Percentiles rank a stretch among this genome's conserved stretches.
Evolutionary conservation across 75 land plant species (phyloP).

Genomic region (Pinus taeda): DNA sequence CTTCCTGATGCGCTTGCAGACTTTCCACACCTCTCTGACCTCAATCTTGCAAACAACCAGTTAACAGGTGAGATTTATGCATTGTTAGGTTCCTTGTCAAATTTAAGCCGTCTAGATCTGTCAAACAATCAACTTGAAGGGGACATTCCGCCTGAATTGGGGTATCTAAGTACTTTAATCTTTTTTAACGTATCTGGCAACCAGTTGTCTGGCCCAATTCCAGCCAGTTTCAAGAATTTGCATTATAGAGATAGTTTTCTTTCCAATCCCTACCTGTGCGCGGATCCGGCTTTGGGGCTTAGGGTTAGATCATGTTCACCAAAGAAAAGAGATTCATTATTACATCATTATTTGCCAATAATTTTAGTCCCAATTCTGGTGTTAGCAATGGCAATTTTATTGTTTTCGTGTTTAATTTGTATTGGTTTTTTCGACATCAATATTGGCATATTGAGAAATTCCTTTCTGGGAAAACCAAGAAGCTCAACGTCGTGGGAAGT

Average conservation of each 20-base stretch:
- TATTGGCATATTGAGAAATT: not conserved
- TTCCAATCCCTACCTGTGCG: constrained; percentile 3
- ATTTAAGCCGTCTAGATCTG: constrained; percentile 1
- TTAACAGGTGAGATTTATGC: constrained; percentile 21
- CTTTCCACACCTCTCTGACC: not conserved
- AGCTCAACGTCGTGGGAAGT: not conserved
- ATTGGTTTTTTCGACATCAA: not conserved
- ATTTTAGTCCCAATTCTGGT: not conserved
- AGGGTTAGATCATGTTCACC: not conserved
- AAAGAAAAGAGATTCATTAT: not conserved
- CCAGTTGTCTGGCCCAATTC: not conserved
- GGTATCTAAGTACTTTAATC: too few species aligned
- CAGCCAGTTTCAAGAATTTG: not conserved
- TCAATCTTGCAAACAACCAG: constrained; percentile 13
- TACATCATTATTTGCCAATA: not conserved
- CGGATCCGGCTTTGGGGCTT: not conserved
- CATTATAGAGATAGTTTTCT: not conserved
- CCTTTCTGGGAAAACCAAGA: not conserved
- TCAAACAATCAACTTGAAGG: constrained; percentile 18
- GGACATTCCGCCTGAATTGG: not conserved
- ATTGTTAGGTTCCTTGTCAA: not conserved
- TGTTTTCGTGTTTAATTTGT: not conserved
- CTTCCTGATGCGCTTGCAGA: constrained; percentile 10
- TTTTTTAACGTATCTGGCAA: constrained; percentile 12
- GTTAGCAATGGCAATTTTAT: not conserved